Conservation (phyloP, 192 early-diverging fungal species). For the Backusella psychrophila region DNA sequence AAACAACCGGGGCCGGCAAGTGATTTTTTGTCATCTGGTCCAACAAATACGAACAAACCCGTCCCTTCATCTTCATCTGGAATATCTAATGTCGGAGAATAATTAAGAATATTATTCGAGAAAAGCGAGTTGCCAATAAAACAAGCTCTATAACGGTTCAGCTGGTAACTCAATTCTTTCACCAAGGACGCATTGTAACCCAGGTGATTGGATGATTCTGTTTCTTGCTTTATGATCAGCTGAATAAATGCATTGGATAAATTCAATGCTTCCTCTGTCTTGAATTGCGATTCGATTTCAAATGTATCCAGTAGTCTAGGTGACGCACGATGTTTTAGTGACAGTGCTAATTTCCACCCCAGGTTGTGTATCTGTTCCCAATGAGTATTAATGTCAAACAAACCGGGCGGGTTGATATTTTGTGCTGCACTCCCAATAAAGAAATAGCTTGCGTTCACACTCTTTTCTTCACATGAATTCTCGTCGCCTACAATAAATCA, state of each 20-base stretch:
- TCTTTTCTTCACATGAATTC: slow-evolving; percentile 15
- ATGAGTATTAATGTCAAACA: slow-evolving; percentile 4
- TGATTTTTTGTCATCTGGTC: not conserved
- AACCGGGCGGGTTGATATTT: slow-evolving; percentile 12
- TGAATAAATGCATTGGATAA: not conserved
- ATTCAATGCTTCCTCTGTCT: not conserved
- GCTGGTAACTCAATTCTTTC: not conserved
- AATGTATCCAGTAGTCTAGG: slow-evolving; percentile 25
- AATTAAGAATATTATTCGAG: not conserved
- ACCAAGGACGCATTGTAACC: slow-evolving; percentile 6
- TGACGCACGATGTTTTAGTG: slow-evolving; percentile 5
- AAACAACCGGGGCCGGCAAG: slow-evolving; percentile 9
- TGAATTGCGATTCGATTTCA: slow-evolving; percentile 4
- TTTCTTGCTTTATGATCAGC: not conserved
- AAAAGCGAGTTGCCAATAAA: slow-evolving; percentile 6
- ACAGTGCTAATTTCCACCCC: slow-evolving; percentile 19
- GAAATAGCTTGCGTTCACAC: slow-evolving; percentile 13
- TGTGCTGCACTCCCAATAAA: slow-evolving; percentile 25
- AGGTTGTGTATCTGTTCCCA: slow-evolving; percentile 23
- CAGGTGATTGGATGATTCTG: not conserved
- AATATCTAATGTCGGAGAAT: not conserved
- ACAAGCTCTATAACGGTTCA: not conserved
- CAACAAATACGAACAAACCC: slow-evolving; percentile 1
- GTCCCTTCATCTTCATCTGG: not conserved
- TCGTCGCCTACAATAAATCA: slow-evolving; percentile 2